These are phyloP conservation scores for Protomyces pachydermus DNA, from an alignment of 1,139 yeast genomes.

Conservation along the genomic window DNA sequence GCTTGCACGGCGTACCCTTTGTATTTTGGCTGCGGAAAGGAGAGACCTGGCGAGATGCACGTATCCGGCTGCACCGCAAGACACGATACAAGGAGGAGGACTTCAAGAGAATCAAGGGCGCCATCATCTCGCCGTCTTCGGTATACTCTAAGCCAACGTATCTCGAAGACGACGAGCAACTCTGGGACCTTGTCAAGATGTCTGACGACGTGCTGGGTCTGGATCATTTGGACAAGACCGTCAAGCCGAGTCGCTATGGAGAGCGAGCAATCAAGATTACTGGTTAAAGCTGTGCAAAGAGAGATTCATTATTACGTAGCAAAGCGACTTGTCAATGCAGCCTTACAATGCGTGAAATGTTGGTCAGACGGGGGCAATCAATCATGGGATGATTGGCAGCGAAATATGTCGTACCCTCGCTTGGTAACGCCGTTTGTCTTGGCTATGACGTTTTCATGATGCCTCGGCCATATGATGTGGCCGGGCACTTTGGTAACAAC, in stretches of 20 bases:
- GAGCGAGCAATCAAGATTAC: conserved; percentile 32
- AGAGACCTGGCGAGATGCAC: conserved; percentile 64
- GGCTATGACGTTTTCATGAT: not conserved
- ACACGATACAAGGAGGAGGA: conserved; percentile 76
- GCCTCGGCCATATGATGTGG: not conserved
- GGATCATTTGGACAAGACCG: conserved; percentile 76
- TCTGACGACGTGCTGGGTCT: conserved; percentile 56
- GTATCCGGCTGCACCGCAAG: conserved; percentile 57
- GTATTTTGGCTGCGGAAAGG: conserved; percentile 58
- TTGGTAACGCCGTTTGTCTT: conserved; percentile 6
- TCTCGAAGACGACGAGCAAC: conserved; percentile 48
- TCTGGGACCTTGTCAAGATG: conserved; percentile 54
- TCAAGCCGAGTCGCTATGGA: conserved; percentile 33
- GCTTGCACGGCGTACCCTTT: conserved; percentile 86
- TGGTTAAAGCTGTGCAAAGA: not conserved
- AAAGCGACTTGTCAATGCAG: not conserved
- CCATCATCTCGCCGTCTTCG: conserved; percentile 37
- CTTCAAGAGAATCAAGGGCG: conserved; percentile 68
- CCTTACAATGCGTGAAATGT: not conserved
- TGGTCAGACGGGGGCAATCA: conserved; percentile 1
- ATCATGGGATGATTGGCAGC: not conserved
- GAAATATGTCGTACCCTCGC: conserved; percentile 1
- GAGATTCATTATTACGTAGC: not conserved
- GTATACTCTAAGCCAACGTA: conserved; percentile 49
- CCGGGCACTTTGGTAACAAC: not conserved